phyloP scores from a whole-genome alignment of 176 grass and related monocot genomes.

The Cenchrus purpureus region DNA sequence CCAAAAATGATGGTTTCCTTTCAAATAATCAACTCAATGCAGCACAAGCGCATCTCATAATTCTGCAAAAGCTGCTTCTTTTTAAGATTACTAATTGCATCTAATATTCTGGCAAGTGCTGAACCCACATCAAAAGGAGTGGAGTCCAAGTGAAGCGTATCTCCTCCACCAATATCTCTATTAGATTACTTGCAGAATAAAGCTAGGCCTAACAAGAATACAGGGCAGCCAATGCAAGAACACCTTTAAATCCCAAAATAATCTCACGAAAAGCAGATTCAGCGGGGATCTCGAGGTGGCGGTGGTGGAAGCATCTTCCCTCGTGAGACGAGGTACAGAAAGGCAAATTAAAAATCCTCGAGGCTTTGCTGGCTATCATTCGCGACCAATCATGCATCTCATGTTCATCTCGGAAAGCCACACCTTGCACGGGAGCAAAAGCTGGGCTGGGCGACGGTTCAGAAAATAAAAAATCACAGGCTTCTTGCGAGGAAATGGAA shows the following conservation, averaged over 20 bases:
- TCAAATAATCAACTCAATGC: conserved; percentile 22
- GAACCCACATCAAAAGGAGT: conserved; percentile 39
- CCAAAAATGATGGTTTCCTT: conserved; percentile 23
- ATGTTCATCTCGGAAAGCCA: conserved; percentile 23
- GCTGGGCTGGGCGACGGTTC: background rate
- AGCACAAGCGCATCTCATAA: conserved; percentile 25
- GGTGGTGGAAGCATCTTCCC: conserved; percentile 48
- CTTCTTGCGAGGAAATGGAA: conserved; percentile 26
- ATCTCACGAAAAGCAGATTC: conserved; percentile 23
- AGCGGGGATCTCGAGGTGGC: conserved; percentile 50
- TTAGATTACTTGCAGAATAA: conserved; percentile 37
- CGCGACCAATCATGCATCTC: conserved; percentile 6
- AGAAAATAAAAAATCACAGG: conserved; percentile 10
- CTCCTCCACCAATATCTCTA: conserved; percentile 8
- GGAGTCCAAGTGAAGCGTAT: conserved; percentile 50
- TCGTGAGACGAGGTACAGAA: conserved; percentile 50
- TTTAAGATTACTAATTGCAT: conserved; percentile 13
- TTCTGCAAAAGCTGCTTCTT: background rate
- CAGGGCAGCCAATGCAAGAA: conserved; percentile 32
- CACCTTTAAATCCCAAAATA: conserved; percentile 37
- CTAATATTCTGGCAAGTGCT: conserved; percentile 27
- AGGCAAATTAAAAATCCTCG: conserved; percentile 46
- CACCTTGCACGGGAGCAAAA: background rate
- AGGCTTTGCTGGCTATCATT: conserved; percentile 42
- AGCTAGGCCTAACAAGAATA: conserved; percentile 29